Evolutionary conservation across 768 basidiomycete species (phyloP), one percentile per base, ranked within the genome.

Genomic region (Phaeotremella fagi): DNA sequence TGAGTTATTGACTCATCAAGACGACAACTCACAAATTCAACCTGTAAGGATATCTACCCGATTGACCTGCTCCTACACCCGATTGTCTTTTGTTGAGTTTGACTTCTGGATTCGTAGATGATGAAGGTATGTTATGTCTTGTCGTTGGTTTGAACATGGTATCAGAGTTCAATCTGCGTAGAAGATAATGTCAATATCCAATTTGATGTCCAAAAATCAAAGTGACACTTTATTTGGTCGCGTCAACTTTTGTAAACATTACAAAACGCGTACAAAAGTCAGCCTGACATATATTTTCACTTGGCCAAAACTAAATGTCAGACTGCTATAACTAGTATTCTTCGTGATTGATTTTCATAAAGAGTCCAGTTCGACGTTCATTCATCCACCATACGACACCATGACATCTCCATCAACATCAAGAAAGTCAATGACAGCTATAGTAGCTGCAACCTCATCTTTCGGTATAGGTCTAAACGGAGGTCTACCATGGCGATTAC

Each of bases 391-490:
- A n/a, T n/a, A n/a, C n/a, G n/a, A n/a, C n/a, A n/a, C n/a, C n/a
- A n/a, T n/a, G n/a, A n/a, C n/a, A n/a, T n/a, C n/a, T n/a, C n/a
- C 31, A 33, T 45, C 45, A 45, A 24, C 45, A 45, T 26, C 45
- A 45, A 11, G 5, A 15, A 18, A n/a, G 14, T 38, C 6, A 2
- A 56, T 94, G 59, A 92, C 91, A 45, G 80, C 97, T 79, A 86
- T 99, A 67, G 90, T 98, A 60, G 92, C 92, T 4, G 91, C 92
- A 4, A 95, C 92, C 1, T 78, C 79, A 55, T 77, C 79, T 11
- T 87, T 91, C 71, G 94, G 91, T 3, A 99, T 99, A 60, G 95
- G 95, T 15, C 77, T 81, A 45, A 79, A 82, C 56, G 82, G 80
- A 75, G 64, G 67, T 20, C 80, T 99, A 24, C 94, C 92, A 60